Evolutionary conservation across 2,329 filamentous ascomycete genomes (phyloP).

Genomic region (Arthrobotrys entomopaga): DNA sequence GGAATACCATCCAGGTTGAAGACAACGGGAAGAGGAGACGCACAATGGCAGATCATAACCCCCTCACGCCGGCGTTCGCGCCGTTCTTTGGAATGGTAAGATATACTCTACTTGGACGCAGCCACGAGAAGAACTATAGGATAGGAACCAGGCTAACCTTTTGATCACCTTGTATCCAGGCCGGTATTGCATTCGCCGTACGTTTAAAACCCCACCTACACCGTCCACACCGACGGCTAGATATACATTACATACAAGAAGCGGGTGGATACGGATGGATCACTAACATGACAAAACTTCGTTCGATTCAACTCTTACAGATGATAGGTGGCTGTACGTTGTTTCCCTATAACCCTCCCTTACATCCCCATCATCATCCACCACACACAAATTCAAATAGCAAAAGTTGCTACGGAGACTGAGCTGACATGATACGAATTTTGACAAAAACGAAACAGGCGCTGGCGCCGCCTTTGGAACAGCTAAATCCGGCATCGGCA

Average conservation of each 20-base stretch:
- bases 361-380: background rate
- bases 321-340: conserved; percentile 54
- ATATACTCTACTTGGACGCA: background rate
- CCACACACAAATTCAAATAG: background rate
- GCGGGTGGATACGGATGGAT: no score
- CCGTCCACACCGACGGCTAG: background rate
- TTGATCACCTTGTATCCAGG: conserved; percentile 14
- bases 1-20: background rate
- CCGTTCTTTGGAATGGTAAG: conserved; percentile 55
- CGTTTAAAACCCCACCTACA: conserved; percentile 17
- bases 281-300: no score
- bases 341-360: no score
- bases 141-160: conserved; percentile 14
- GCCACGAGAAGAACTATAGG: no score
- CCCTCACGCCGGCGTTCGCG: conserved; percentile 49
- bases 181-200: conserved; percentile 52
- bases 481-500: conserved; percentile 84
- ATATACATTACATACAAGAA: conserved; percentile 6
- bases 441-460: conserved; percentile 18
- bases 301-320: conserved; percentile 3
- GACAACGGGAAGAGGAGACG: background rate
- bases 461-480: conserved; percentile 84
- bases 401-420: no score
- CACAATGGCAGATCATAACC: conserved; percentile 44
- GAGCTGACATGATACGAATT: background rate